Percentiles rank a stretch among this genome's conserved stretches.
Evolutionary conservation across 2,329 filamentous ascomycete species (phyloP).

Genomic region (Mycosphaerella sp.): DNA sequence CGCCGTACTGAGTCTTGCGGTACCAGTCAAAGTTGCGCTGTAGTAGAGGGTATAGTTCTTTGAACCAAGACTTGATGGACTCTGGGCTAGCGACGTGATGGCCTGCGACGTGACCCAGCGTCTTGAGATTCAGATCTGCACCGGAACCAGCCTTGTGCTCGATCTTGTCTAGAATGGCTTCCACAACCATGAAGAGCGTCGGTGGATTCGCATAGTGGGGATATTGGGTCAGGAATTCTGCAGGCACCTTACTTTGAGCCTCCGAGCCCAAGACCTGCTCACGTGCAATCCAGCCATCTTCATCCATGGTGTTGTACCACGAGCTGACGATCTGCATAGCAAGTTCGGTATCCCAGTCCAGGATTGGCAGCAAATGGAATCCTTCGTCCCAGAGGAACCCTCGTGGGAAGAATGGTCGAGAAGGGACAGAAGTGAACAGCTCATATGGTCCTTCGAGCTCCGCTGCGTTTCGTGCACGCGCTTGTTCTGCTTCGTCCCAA

Average conservation of each 20-base stretch:
- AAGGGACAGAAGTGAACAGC: conserved; percentile 86
- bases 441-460: conserved; percentile 75
- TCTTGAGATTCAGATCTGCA: conserved; percentile 26
- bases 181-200: conserved; percentile 84
- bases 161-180: conserved; percentile 75
- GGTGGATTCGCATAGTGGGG: conserved; percentile 97
- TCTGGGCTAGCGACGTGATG: conserved; percentile 60
- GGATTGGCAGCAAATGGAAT: conserved; percentile 84
- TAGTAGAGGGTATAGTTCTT: conserved; percentile 75
- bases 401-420: conserved; percentile 89
- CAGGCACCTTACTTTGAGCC: conserved; percentile 88
- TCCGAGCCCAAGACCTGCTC: conserved; percentile 92
- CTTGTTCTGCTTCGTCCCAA: conserved; percentile 85
- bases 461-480: conserved; percentile 62
- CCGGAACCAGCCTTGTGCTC: conserved; percentile 39
- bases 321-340: conserved; percentile 81
- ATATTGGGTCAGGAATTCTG: conserved; percentile 91
- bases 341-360: conserved; percentile 91
- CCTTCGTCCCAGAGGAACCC: conserved; percentile 98
- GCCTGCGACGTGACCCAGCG: conserved; percentile 35
- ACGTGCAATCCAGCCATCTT: conserved; percentile 93
- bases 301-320: conserved; percentile 95
- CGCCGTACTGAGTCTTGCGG: conserved; percentile 81
- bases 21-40: conserved; percentile 94
- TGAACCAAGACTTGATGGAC: conserved; percentile 64